phyloP scores from a whole-genome alignment of 306 rosid genomes.

The Cicer judaicum region DNA sequence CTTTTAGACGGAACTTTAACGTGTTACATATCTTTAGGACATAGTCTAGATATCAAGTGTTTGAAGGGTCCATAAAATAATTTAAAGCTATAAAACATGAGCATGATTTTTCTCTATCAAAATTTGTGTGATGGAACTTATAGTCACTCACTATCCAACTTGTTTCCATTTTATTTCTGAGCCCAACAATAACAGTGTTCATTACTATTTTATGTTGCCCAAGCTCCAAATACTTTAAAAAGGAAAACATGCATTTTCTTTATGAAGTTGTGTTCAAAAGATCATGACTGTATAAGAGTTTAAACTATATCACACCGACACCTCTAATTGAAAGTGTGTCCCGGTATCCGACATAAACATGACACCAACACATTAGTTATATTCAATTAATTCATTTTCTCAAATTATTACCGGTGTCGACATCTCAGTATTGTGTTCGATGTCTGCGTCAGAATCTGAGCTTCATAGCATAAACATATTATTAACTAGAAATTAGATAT shows the following conservation, averaged over 20 bases:
- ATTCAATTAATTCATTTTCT: too few relatives aligned
- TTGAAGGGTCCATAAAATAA: constrained; percentile 8
- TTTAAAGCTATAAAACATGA: neutral
- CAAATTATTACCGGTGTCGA: too few relatives aligned
- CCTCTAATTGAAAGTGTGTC: too few relatives aligned
- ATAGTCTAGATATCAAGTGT: neutral
- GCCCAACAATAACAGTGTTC: neutral
- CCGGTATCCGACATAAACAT: too few relatives aligned
- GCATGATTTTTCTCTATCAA: neutral
- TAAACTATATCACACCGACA: neutral
- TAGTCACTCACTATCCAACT: neutral
- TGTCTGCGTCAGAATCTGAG: too few relatives aligned
- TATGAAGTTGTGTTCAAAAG: neutral
- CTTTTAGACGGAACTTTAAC: neutral
- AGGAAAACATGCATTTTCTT: neutral
- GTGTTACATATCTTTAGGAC: neutral
- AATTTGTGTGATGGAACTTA: neutral
- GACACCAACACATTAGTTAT: too few relatives aligned
- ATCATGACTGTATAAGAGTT: neutral
- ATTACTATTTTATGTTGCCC: constrained; percentile 1
- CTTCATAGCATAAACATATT: neutral
- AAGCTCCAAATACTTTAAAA: neutral
- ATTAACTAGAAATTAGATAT: neutral
- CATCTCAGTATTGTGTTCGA: too few relatives aligned
- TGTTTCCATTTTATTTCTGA: neutral